phyloP scores from a whole-genome alignment of 148 eudicot genomes.

The Silene conica region DNA sequence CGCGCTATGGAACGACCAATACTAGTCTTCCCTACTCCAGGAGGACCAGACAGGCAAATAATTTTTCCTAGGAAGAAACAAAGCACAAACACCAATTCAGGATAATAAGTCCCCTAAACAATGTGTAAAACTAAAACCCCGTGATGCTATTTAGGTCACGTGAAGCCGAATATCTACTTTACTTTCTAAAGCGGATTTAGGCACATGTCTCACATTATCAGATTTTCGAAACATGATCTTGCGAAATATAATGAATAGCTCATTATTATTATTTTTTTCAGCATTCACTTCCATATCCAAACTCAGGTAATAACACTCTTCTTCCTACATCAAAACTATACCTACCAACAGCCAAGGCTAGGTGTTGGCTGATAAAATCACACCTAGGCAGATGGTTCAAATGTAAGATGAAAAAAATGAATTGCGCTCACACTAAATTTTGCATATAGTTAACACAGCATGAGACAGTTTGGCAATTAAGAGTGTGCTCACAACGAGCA shows the following conservation, averaged over 20 bases:
- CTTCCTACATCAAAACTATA: not conserved
- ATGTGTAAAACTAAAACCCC: not conserved
- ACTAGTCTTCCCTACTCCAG: constrained; percentile 99
- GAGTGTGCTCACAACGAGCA: no score
- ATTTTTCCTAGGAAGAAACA: constrained; percentile 61
- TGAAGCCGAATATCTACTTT: not conserved
- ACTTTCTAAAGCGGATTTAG: not conserved
- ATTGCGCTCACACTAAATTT: no score
- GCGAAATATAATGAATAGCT: not conserved
- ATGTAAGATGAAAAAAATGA: no score
- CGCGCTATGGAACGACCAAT: constrained; percentile 99
- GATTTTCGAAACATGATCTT: not conserved
- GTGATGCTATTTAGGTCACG: not conserved
- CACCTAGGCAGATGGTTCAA: not conserved
- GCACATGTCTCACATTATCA: not conserved
- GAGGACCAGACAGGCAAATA: constrained; percentile 93
- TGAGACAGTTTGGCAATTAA: no score
- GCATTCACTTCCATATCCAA: not conserved
- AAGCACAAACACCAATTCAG: not conserved
- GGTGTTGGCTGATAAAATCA: not conserved
- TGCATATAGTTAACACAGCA: no score
- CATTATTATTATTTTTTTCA: no score
- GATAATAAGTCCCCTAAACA: not conserved
- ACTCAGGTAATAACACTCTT: not conserved
- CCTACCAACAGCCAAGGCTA: not conserved